A percentile compares a stretch with the other conserved stretches of the same genome.
Conservation (phyloP, 305 asterid species). For the Striga hermonthica region DNA sequence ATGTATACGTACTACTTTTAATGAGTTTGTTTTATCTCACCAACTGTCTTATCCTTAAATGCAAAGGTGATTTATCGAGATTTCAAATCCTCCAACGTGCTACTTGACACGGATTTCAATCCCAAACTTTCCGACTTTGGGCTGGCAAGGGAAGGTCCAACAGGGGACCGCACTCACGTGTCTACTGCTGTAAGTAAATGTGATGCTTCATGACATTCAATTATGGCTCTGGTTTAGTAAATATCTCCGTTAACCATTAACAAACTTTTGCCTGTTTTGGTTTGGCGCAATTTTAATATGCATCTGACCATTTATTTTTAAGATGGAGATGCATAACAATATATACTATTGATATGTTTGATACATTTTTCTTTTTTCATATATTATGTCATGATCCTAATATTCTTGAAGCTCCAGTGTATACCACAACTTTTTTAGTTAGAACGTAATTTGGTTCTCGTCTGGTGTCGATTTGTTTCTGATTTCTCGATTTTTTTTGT, state of each 20-base stretch:
- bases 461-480: neutral
- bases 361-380: too few relatives aligned
- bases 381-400: neutral
- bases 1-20: neutral
- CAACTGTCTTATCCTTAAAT: neutral
- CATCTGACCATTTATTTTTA: neutral
- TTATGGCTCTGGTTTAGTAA: slow-evolving; percentile 8
- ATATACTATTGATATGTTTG: too few relatives aligned
- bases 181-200: slow-evolving; percentile 79
- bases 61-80: slow-evolving; percentile 83
- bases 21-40: neutral
- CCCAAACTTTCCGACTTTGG: slow-evolving; percentile 94
- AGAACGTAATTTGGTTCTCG: neutral
- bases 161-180: slow-evolving; percentile 69
- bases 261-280: too few relatives aligned
- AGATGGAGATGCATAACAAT: neutral
- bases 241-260: too few relatives aligned
- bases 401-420: neutral
- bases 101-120: slow-evolving; percentile 70
- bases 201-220: slow-evolving; percentile 5
- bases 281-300: too few relatives aligned
- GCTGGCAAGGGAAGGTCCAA: slow-evolving; percentile 95
- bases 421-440: neutral
- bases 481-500: slow-evolving; percentile 6
- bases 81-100: slow-evolving; percentile 84